Percentiles rank a stretch among this genome's conserved stretches.
Conservation (phyloP, 2,329 filamentous ascomycete genomes). For the Exophiala sp. region DNA sequence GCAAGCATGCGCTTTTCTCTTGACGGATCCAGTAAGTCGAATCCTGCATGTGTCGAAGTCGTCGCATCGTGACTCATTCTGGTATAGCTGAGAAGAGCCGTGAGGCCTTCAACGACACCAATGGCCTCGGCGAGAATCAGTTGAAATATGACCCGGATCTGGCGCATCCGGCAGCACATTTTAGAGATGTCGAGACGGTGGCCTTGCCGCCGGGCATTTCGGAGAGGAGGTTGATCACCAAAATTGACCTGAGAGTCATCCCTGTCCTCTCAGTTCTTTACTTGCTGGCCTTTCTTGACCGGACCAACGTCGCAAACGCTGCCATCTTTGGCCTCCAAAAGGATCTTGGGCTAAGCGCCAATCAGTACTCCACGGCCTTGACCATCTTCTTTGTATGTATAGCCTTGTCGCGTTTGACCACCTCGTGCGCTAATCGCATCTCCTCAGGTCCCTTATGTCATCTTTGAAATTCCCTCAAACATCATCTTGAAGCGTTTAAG, state of each 20-base stretch:
- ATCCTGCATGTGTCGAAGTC: background rate
- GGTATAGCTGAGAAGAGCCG: constrained; percentile 20
- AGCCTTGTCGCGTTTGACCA: background rate
- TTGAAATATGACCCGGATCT: constrained; percentile 28
- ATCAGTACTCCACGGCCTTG: constrained; percentile 66
- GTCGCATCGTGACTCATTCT: background rate
- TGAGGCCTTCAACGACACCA: constrained; percentile 16
- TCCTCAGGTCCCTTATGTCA: constrained; percentile 56
- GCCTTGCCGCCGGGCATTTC: constrained; percentile 19
- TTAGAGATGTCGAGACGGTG: constrained; percentile 16
- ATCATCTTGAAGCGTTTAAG: constrained; percentile 63
- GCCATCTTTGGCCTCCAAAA: constrained; percentile 58
- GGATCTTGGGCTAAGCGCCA: constrained; percentile 55
- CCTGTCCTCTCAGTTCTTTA: constrained; percentile 70
- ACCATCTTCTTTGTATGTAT: constrained; percentile 65
- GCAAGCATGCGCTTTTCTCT: constrained; percentile 23
- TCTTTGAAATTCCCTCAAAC: constrained; percentile 65
- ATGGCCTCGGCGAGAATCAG: constrained; percentile 15
- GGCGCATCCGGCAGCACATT: constrained; percentile 26
- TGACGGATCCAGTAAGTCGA: constrained; percentile 19
- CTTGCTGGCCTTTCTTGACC: constrained; percentile 30
- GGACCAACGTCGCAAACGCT: constrained; percentile 77
- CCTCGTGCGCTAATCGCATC: background rate
- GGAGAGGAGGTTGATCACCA: constrained; percentile 60
- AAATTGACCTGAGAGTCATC: constrained; percentile 65